Base-by-base conservation (phyloP, 1,284 basidiomycete species). In the Rhodotorula sp. region DNA sequence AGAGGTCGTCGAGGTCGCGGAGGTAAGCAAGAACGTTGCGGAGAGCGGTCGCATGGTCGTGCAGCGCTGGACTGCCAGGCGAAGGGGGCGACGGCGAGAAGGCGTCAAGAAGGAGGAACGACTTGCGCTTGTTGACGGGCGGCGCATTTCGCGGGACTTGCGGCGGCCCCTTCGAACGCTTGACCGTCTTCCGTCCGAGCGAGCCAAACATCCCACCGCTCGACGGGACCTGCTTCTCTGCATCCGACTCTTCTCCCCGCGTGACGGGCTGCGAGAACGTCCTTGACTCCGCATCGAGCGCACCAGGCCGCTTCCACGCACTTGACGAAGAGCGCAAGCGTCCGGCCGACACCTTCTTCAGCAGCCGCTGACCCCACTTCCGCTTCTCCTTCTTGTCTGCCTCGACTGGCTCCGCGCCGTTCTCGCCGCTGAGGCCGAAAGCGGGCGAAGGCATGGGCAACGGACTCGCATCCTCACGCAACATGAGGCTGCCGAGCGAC, bases 21-120 rank as follows among this genome's bases (percentile, higher is more conserved):
- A 99, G 85, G 81, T 98, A 98, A 24, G 90, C 89, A 89, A 98
- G 94, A 51, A 99, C 87, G 18, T 90, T 90, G 68, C 91, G 87
- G 60, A 98, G 31, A 90, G 91, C 56, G 87, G 85, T 50, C 57
- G 70, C 54, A 20, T 68, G 61, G 31, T 53, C 48, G 2, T 37
- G 46, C 53, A 59, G 47, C 13, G 62, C 18, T 20, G 26, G 46
- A 13, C 22, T 51, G 46, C 24, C 24, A 16, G 8, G 51, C 22
- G 10, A 8, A 6, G n/a, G 24, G 11, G 56, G 44, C 22, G 60
- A 48, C 16, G 44, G 13, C 13, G 54, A 53, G 63, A 61, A 66
- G 0, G 64, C 60, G 59, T 74, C 69, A 50, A 73, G 69, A 24
- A 68, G 46, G 44, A 74, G 70, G 65, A 72, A 74, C 7, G 68